These are phyloP conservation scores for Rhododendron ovatum DNA, from an alignment of 148 eudicot species.

Conservation along the genomic window DNA sequence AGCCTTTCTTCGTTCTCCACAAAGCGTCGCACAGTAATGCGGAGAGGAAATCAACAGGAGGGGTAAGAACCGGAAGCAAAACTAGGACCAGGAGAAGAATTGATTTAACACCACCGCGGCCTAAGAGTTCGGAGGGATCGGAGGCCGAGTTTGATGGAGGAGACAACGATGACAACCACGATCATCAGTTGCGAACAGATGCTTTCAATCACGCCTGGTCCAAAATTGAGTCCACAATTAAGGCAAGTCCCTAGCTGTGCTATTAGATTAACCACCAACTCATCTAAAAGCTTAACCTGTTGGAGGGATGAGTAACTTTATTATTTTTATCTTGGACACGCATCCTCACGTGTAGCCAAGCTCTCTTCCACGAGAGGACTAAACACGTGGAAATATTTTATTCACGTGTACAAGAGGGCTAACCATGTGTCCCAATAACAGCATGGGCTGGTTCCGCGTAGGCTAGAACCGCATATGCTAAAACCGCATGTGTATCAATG, in stretches of 20 bases:
- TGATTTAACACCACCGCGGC: slow-evolving; percentile 21
- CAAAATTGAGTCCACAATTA: slow-evolving; percentile 53
- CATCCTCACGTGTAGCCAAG: not conserved
- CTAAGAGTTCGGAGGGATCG: slow-evolving; percentile 8
- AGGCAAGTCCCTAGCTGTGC: slow-evolving; percentile 28
- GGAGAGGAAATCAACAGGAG: slow-evolving; percentile 16
- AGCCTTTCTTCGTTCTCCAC: slow-evolving; percentile 77
- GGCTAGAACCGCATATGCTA: no score
- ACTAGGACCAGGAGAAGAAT: slow-evolving; percentile 37
- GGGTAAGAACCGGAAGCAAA: slow-evolving; percentile 20
- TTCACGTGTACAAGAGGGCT: not conserved
- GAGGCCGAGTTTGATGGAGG: slow-evolving; percentile 13
- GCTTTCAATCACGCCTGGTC: slow-evolving; percentile 57
- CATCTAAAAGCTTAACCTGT: not conserved
- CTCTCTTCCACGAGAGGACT: not conserved
- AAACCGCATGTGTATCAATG: no score
- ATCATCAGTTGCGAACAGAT: slow-evolving; percentile 25
- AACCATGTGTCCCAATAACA: no score
- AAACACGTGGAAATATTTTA: not conserved
- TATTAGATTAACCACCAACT: not conserved
- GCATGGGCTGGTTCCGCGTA: no score
- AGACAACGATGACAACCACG: slow-evolving; percentile 1
- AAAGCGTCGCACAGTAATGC: slow-evolving; percentile 23
- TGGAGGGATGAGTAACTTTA: not conserved
- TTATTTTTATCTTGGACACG: not conserved